Evolutionary conservation across 139 green algal genomes (phyloP), one percentile per base, ranked within the genome.

Genomic region (Pycnococcus provasolii): DNA sequence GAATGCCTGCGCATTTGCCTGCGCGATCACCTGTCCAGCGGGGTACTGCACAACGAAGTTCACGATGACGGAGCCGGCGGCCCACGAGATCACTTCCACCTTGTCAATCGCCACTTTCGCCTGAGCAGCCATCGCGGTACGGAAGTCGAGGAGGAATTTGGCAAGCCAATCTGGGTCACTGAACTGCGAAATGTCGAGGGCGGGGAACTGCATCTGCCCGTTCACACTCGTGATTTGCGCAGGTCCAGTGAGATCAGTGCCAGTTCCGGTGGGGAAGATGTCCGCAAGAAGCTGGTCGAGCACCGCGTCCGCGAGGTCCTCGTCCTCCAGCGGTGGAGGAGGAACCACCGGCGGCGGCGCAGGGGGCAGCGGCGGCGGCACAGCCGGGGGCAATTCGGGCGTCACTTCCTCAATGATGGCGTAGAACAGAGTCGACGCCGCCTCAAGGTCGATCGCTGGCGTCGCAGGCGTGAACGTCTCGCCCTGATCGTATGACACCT

Each of bases 1-100:
- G n/a, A 70, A 67, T 6, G 63, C 46, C 63, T 45, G 15, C 11
- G 63, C 63, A 43, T 64, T 41, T 5, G 42, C 52, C 7, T 66
- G 63, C 13, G 37, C 44, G 40, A 47, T 45, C 43, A 66, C 7
- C 6, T 13, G 37, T 8, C 43, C 63, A 9, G 44, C 47, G 43
- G 48, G 46, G 48, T 64, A 70, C 5, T 39, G 42, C 5, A 70
- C 44, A 42, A 15, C 1, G 9, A 45, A 39, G 8, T 63, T 66
- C 8, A 70, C 44, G 5, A 50, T 66, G n/a, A 70, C 46, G 7
- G 48, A 37, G 45, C 46, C 46, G 42, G 46, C 48, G 41, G 8
- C 6, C n/a, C 42, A 44, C 6, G 15, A 41, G 7, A 70, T 61
- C 5, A 70, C 26, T 37, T 41, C n/a, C 45, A 70, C 63, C 8